Percentiles rank a stretch among this genome's conserved stretches.
These are phyloP conservation scores for Ceratocystis smalleyi DNA, from an alignment of 2,329 filamentous ascomycete species.

Conservation along the genomic window DNA sequence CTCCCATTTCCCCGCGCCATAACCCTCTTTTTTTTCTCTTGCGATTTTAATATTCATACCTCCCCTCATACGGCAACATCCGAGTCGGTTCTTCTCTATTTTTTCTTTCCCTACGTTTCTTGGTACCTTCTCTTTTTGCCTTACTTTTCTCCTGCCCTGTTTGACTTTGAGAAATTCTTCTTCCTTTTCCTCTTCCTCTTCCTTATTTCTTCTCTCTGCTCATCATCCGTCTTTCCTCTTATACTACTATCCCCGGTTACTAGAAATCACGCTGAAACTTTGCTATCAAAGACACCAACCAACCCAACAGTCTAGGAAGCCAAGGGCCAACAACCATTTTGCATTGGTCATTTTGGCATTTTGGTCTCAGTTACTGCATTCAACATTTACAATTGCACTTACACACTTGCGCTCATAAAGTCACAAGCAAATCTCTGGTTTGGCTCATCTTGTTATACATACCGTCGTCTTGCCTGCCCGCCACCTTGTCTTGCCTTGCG, in stretches of 20 bases:
- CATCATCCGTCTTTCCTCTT: neutral
- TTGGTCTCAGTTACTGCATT: neutral
- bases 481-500: neutral
- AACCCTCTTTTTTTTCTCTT: neutral
- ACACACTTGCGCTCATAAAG: neutral
- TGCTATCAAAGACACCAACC: neutral
- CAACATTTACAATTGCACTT: neutral
- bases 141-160: constrained; percentile 1
- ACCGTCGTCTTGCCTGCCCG: neutral
- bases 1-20: neutral
- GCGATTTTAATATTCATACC: neutral
- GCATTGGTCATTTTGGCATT: neutral
- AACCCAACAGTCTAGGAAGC: neutral
- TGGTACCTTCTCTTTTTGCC: neutral
- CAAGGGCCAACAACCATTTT: neutral
- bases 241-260: neutral
- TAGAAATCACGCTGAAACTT: neutral
- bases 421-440: neutral
- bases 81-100: neutral
- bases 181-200: neutral
- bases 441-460: neutral
- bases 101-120: neutral
- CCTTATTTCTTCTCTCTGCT: neutral
- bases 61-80: neutral
- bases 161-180: neutral